Evolutionary conservation across 768 basidiomycete genomes (phyloP).

Genomic region (Russula dissimulans): DNA sequence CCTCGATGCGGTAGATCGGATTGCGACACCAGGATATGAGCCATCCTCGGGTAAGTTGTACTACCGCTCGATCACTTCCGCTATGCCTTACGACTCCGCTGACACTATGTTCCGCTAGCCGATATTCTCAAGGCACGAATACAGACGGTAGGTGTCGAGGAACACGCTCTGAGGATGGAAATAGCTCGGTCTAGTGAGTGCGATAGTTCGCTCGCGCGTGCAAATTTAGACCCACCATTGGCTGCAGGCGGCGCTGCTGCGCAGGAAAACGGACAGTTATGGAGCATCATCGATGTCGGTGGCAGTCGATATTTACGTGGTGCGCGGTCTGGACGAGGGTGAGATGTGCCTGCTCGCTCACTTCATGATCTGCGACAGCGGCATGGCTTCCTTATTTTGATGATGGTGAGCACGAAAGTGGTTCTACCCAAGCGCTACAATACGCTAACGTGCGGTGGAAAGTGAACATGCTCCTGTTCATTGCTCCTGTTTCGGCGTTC

Average conservation of each 20-base stretch:
- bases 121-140: constrained; percentile 59
- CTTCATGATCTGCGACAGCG: constrained; percentile 28
- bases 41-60: constrained; percentile 40
- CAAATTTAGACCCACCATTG: not conserved
- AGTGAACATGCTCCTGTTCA: constrained; percentile 60
- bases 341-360: not conserved
- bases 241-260: not conserved
- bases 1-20: constrained; percentile 43
- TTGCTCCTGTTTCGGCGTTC: constrained; percentile 57
- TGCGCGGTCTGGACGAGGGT: constrained; percentile 19
- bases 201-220: not conserved
- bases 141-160: constrained; percentile 55
- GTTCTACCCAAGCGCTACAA: not conserved
- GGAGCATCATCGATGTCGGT: constrained; percentile 63
- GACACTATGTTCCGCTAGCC: constrained; percentile 27
- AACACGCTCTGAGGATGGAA: constrained; percentile 48
- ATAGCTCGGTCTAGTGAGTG: constrained; percentile 24
- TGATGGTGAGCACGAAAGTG: constrained; percentile 34
- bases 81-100: not conserved
- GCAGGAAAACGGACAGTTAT: constrained; percentile 32
- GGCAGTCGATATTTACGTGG: constrained; percentile 50
- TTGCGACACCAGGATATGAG: constrained; percentile 41
- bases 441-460: not conserved
- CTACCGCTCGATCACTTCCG: not conserved
- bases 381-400: constrained; percentile 67